phyloP scores from a whole-genome alignment of 768 basidiomycete species.

The Lactarius sanguifluus region DNA sequence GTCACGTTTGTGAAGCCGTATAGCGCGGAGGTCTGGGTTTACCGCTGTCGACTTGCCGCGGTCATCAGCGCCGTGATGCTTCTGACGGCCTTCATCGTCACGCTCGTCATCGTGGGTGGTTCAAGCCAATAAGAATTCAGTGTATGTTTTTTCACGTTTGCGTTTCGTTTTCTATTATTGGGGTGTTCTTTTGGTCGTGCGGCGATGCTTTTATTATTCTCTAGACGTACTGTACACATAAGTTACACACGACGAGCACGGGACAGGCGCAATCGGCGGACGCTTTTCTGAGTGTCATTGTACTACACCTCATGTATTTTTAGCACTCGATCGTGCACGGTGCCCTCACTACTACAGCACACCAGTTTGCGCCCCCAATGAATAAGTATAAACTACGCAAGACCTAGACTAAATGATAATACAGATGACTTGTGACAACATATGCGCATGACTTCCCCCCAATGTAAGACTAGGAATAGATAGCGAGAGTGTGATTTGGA shows the following conservation, averaged over 20 bases:
- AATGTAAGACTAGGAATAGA: slow-evolving; percentile 3
- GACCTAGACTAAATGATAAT: slow-evolving; percentile 28
- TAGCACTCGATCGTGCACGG: slow-evolving; percentile 2
- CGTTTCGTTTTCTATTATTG: not conserved
- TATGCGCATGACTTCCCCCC: not conserved
- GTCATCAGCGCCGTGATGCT: slow-evolving; percentile 58
- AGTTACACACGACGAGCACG: not conserved
- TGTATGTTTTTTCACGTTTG: slow-evolving; percentile 8
- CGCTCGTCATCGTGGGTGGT: slow-evolving; percentile 41
- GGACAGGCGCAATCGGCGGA: slow-evolving; percentile 19
- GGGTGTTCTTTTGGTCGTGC: not conserved
- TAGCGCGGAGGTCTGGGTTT: slow-evolving; percentile 41
- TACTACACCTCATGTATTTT: slow-evolving; percentile 7
- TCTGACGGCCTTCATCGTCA: slow-evolving; percentile 48
- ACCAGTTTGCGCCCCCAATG: not conserved
- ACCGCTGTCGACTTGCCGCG: slow-evolving; percentile 56
- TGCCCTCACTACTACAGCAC: not conserved
- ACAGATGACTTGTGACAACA: slow-evolving; percentile 29
- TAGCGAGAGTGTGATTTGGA: not conserved
- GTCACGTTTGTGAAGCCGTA: slow-evolving; percentile 26
- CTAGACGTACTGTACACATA: not conserved
- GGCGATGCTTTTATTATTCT: not conserved
- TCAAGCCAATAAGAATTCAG: not conserved
- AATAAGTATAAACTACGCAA: slow-evolving; percentile 22
- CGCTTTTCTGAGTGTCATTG: slow-evolving; percentile 2